A percentile compares a stretch with the other conserved stretches of the same genome.
Evolutionary conservation across 1,284 basidiomycete species (phyloP).

Genomic region (Fomitopsis pinicola): DNA sequence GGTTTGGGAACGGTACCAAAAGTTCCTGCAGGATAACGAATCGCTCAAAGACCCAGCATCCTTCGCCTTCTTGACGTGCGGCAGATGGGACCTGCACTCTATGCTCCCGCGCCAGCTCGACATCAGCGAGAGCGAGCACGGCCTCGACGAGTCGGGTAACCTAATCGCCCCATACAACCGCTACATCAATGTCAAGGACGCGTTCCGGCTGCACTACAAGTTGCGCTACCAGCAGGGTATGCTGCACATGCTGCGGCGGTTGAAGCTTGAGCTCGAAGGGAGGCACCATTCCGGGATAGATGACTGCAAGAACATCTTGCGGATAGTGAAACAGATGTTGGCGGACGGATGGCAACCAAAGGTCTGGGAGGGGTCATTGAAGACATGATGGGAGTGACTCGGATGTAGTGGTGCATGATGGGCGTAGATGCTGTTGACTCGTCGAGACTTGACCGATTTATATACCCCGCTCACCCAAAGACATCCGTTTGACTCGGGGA

Average conservation of each 20-base stretch:
- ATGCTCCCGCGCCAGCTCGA: slow-evolving; percentile 31
- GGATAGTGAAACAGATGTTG: slow-evolving; percentile 27
- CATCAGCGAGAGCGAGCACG: slow-evolving; percentile 15
- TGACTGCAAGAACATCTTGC: slow-evolving; percentile 35
- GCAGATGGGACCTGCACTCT: slow-evolving; percentile 32
- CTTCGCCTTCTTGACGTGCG: slow-evolving; percentile 29
- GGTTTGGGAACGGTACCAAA: slow-evolving; percentile 29
- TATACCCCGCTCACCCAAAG: neutral
- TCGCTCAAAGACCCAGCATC: slow-evolving; percentile 17
- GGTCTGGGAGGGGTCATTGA: neutral
- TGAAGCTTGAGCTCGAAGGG: slow-evolving; percentile 29
- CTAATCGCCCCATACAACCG: slow-evolving; percentile 23
- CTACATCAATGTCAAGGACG: slow-evolving; percentile 29
- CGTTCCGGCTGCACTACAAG: slow-evolving; percentile 20
- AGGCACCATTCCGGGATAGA: slow-evolving; percentile 39
- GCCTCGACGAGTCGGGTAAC: slow-evolving; percentile 15
- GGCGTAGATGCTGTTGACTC: neutral
- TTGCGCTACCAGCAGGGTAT: slow-evolving; percentile 21
- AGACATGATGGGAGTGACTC: neutral
- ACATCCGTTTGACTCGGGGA: neutral
- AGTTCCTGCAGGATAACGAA: slow-evolving; percentile 20
- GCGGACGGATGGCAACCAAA: slow-evolving; percentile 24
- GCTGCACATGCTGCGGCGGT: slow-evolving; percentile 22
- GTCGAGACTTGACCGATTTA: neutral
- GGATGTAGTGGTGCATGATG: neutral